Evolutionary conservation across 108 stramenopile genomes (phyloP).

Genomic region (Discostella pseudostelligera): DNA sequence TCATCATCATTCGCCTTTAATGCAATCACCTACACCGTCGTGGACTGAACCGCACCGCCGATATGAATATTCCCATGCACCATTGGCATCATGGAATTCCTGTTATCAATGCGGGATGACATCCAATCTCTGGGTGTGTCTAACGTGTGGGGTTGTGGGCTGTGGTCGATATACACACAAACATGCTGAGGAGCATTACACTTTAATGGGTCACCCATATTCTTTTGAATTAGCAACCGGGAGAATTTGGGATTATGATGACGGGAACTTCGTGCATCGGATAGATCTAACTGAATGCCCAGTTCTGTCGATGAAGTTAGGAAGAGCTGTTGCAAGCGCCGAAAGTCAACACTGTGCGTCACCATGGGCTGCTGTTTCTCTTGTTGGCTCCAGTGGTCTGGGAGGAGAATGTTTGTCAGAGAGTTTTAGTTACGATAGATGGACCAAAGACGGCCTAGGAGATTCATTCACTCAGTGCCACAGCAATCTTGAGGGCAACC

Average conservation of each 20-base stretch:
- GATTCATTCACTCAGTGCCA: constrained; percentile 18
- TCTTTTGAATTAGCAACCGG: constrained; percentile 92
- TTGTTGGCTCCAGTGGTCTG: not conserved
- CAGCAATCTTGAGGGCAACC: not conserved
- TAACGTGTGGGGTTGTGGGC: constrained; percentile 93
- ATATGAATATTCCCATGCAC: no score
- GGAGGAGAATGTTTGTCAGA: constrained; percentile 13
- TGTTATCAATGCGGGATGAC: constrained; percentile 80
- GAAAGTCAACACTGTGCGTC: constrained; percentile 10
- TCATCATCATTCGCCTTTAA: constrained; percentile 34
- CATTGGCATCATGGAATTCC: not conserved
- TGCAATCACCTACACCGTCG: constrained; percentile 2
- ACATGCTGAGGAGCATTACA: constrained; percentile 88
- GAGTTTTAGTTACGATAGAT: constrained; percentile 3
- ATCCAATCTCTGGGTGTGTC: constrained; percentile 90
- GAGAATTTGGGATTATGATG: constrained; percentile 93
- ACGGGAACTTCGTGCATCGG: constrained; percentile 86
- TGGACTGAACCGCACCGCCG: constrained; percentile 17
- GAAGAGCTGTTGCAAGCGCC: constrained; percentile 10
- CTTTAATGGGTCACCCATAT: constrained; percentile 81
- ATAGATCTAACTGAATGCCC: constrained; percentile 80
- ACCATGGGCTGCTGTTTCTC: constrained; percentile 22
- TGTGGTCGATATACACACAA: constrained; percentile 92
- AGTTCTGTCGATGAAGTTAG: constrained; percentile 39
- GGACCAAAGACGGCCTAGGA: not conserved